Evolutionary conservation across 352 stramenopile species (phyloP), one percentile per base, ranked within the genome.

Genomic region (Globisporangium iwayamae): DNA sequence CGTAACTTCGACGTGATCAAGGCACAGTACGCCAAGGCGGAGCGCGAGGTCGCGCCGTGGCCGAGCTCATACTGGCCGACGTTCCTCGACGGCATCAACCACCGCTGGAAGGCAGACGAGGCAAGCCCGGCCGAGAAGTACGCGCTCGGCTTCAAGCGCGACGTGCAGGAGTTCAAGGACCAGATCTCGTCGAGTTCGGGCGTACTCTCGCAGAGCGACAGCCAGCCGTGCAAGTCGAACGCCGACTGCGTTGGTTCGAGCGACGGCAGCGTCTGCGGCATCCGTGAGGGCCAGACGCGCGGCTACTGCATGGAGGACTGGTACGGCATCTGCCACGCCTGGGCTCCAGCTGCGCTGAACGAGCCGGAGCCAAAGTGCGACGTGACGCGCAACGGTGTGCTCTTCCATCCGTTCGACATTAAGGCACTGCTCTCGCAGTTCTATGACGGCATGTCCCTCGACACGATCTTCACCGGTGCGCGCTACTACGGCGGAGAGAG

Each of bases 51-150:
- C 3, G 69, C 43, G 14, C 76, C 76, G 39, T 85, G 76, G 76
- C 72, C 76, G 5, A 55, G 71, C 32, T 81, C 72, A 64, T 89
- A 89, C 72, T 89, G 77, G 77, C 78, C 80, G 7, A 73, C 62
- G 32, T 83, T 77, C 67, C 63, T 76, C 54, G 80, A 89, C 68
- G 72, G 77, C 51, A 89, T 89, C 72, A 87, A 89, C 69, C 52
- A 68, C 56, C 56, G 68, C 20, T 80, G 78, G 80, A 72, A 58
- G 2, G 66, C 68, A 8, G 71, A 64, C 36, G 58, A 66, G 51
- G 32, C 51, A 6, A 77, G 72, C 14, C 36, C 78, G 8, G 62
- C 75, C 4, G 78, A 74, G 53, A 84, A 85, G 66, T 87, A 85
- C 61, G 78, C 78, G 4, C 72, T 30, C 1, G 78, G 75, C 13